Evolutionary conservation across 2,329 filamentous ascomycete genomes (phyloP), one percentile per base, ranked within the genome.

Genomic region (Pseudophaeomoniella oleicola): DNA sequence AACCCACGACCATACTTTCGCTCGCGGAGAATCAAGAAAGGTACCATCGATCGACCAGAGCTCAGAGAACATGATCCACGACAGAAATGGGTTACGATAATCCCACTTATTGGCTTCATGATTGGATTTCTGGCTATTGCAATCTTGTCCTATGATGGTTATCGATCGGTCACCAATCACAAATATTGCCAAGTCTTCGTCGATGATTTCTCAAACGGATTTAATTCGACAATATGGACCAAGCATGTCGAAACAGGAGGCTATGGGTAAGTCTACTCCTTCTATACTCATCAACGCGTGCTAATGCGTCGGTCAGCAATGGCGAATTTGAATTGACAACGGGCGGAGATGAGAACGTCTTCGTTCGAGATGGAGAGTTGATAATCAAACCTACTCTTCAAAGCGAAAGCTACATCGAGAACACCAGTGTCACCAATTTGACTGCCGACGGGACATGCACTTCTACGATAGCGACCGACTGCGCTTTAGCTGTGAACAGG

Each of bases 31-130:
- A 71, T 88, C 19, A 71, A 68, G 52, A 83, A 83, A 53, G 81
- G 73, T 30, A 72, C 82, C 34, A 57, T 83, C 3, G 77, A 85
- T 52, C 79, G 82, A 59, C 80, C 83, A 10, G 90, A 83, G 83
- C 58, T 81, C 29, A 58, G 71, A n/a, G 77, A 76, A 52, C 74
- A 65, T 39, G 78, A 87, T 45, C 77, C 79, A 10, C 80, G 76
- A 54, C 80, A 88, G 66, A 90, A 85, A 62, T 90, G 83, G 82
- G 22, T 27, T 9, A 27, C 22, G 22, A 9, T 27, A n/a, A 9
- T 27, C 6, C 22, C 22, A 27, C 6, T 27, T 27, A 9, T 27
- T 27, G 22, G 22, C 9, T 27, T 27, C n/a, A 9, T 6, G 9
- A 27, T 27, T 27, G 22, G 22, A 6, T n/a, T 27, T 27, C 9